A percentile compares a stretch with the other conserved stretches of the same genome.
Conservation (phyloP, 2,329 filamentous ascomycete genomes). For the Cyclaneusma minus region DNA sequence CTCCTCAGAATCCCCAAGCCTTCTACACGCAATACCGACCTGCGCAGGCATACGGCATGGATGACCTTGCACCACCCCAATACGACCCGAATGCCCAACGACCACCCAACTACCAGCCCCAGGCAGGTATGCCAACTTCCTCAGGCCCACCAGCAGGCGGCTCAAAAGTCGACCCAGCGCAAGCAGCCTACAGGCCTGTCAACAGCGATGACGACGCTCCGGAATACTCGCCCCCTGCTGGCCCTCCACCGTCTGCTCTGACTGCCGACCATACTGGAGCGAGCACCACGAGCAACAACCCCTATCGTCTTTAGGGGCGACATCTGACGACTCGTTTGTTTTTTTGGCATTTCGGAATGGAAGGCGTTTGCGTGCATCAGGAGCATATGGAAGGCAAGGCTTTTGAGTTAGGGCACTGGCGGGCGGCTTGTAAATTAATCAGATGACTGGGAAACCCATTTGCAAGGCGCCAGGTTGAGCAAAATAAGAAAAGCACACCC, state of each 20-base stretch:
- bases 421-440: no score
- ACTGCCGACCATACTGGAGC: slow-evolving; percentile 17
- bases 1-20: slow-evolving; percentile 25
- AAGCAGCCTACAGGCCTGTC: slow-evolving; percentile 20
- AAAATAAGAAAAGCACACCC: no score
- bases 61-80: slow-evolving; percentile 34
- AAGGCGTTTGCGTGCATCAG: no score
- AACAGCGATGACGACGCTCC: slow-evolving; percentile 14
- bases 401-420: no score
- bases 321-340: no score
- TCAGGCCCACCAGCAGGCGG: slow-evolving; percentile 30
- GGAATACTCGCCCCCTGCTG: slow-evolving; percentile 30
- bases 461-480: no score
- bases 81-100: slow-evolving; percentile 37
- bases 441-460: no score
- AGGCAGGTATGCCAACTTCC: no score
- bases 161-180: slow-evolving; percentile 37
- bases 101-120: slow-evolving; percentile 38
- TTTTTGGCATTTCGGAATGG: no score
- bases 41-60: slow-evolving; percentile 27
- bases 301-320: slow-evolving; percentile 16
- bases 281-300: slow-evolving; percentile 16
- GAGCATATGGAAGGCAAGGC: no score
- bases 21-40: slow-evolving; percentile 25
- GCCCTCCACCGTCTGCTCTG: slow-evolving; percentile 25